Conservation (phyloP, 2,329 filamentous ascomycete genomes). For the Monilinia polystroma region DNA sequence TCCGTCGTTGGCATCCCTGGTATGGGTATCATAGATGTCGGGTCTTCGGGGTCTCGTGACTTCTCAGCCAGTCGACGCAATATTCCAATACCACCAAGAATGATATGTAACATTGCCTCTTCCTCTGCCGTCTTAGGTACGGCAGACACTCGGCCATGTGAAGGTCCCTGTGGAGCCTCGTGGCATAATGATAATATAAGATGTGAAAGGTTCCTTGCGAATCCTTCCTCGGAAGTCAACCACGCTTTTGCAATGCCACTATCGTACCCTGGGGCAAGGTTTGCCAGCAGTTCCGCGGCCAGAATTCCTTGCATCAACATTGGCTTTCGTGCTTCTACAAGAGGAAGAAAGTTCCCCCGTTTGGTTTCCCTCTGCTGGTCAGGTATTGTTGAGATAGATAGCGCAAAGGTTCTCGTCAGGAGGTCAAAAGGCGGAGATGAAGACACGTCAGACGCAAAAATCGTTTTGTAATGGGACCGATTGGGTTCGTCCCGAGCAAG, state of each 20-base stretch:
- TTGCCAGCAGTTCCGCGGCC: conserved; percentile 82
- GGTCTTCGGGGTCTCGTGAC: conserved; percentile 55
- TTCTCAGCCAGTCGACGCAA: conserved; percentile 70
- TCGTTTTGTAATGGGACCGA: conserved; percentile 74
- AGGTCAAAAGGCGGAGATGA: conserved; percentile 70
- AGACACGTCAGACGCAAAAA: conserved; percentile 72
- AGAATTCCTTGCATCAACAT: conserved; percentile 90
- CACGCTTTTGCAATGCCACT: conserved; percentile 71
- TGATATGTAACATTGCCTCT: conserved; percentile 49
- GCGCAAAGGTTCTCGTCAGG: conserved; percentile 79
- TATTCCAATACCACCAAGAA: conserved; percentile 65
- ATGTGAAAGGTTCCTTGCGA: conserved; percentile 75
- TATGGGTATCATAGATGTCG: conserved; percentile 53
- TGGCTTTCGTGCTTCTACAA: conserved; percentile 81
- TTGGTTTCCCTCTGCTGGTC: conserved; percentile 63
- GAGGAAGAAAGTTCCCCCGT: conserved; percentile 58
- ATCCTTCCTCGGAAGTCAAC: conserved; percentile 80
- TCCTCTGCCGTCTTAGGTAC: conserved; percentile 39
- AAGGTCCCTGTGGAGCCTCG: conserved; percentile 52
- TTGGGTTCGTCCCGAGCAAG: conserved; percentile 93
- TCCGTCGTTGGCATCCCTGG: conserved; percentile 66
- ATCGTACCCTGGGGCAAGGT: conserved; percentile 70
- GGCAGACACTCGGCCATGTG: conserved; percentile 37
- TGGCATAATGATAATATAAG: conserved; percentile 69
- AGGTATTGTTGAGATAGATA: conserved; percentile 83